Base-by-base conservation (phyloP, 768 basidiomycete genomes). In the Candolleomyces eurysporus region DNA sequence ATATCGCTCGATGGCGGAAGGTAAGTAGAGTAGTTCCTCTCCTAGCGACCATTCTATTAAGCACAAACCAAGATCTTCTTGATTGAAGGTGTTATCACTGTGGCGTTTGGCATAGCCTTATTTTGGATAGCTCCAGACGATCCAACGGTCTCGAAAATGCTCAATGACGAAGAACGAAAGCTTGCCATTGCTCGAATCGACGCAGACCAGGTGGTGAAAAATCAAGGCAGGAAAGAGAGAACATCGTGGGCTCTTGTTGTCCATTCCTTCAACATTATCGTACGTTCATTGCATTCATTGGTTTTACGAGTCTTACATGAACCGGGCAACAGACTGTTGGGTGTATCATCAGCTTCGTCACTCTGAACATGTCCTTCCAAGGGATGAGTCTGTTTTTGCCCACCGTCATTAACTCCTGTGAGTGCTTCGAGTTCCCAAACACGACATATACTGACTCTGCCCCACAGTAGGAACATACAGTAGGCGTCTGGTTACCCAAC, bases 331-430 rank as follows among this genome's bases (percentile, higher is more conserved):
- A 78, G 76, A 77, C 75, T 3, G 58, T 67, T 9, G 60, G 74
- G 1, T 73, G 71, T 59, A 62, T 72, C 1, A 32, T 75, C 8
- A 64, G 69, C 13, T 77, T 69, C 53, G 65, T 73, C 11, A 67
- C 77, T 64, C 69, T 74, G 36, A 79, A 78, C 54, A 78, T 79
- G 11, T 77, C 76, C 1, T 78, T 79, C 67, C 78, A 79, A 68
- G 78, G 77, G 2, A 63, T 79, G 21, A 75, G 72, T 53, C 66
- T 79, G 9, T 79, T 81, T 68, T 69, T 81, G 64, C 60, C 60
- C 17, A 46, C 60, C 26, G 45, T 54, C n/a, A 56, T 56, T 22
- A 61, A 31, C 54, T 80, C 78, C 76, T 50, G 73, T 74, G 10
- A 74, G 81, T 10, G 67, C 31, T 36, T 36, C 36, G 11, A 36